Conservation (phyloP, 2,329 filamentous ascomycete species). For the Xylariaceae sp. region DNA sequence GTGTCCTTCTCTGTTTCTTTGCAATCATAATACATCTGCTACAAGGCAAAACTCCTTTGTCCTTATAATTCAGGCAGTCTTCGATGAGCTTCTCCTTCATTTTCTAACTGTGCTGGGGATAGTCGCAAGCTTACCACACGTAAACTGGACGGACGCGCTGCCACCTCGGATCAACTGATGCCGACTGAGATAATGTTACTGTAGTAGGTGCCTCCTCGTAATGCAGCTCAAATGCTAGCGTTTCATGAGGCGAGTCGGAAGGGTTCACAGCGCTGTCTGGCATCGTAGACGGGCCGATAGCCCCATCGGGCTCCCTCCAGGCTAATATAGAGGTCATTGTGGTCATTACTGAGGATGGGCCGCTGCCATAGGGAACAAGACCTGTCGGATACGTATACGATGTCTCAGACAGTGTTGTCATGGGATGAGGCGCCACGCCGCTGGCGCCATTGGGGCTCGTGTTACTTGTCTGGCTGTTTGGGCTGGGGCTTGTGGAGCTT, state of each 20-base stretch:
- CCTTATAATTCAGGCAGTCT: too few species aligned
- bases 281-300: slow-evolving; percentile 12
- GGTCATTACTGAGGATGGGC: slow-evolving; percentile 10
- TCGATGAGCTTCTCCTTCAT: too few species aligned
- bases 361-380: slow-evolving; percentile 20
- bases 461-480: not conserved
- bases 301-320: slow-evolving; percentile 16
- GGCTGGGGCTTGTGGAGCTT: not conserved
- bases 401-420: slow-evolving; percentile 3
- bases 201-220: slow-evolving; percentile 8
- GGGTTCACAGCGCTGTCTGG: slow-evolving; percentile 7
- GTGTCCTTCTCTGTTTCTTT: too few species aligned
- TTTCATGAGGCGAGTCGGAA: slow-evolving; percentile 1
- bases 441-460: not conserved
- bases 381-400: slow-evolving; percentile 22
- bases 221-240: slow-evolving; percentile 9
- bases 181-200: not conserved
- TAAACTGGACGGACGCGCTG: slow-evolving; percentile 10
- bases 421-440: slow-evolving; percentile 1
- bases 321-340: slow-evolving; percentile 19
- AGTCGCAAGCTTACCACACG: slow-evolving; percentile 7
- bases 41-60: too few species aligned
- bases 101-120: too few species aligned
- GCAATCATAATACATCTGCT: too few species aligned
- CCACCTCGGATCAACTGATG: slow-evolving; percentile 8